A percentile compares a stretch with the other conserved stretches of the same genome.
phyloP scores from a whole-genome alignment of 805 yeast genomes.

The Candida odintsovae region DNA sequence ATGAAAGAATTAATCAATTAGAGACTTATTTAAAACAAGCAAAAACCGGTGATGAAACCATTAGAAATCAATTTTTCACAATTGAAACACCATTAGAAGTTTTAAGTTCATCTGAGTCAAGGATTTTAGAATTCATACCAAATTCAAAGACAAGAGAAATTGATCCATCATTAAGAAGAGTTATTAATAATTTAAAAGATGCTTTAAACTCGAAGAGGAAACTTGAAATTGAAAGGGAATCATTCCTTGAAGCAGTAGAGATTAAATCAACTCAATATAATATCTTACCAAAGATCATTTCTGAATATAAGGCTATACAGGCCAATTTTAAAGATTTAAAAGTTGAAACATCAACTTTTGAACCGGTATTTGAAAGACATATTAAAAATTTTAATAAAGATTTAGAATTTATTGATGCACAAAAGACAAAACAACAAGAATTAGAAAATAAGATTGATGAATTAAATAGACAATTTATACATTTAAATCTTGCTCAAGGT shows the following conservation, averaged over 20 bases:
- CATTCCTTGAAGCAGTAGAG: constrained; percentile 36
- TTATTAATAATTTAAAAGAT: constrained; percentile 29
- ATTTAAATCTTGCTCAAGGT: constrained; percentile 11
- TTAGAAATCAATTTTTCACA: constrained; percentile 40
- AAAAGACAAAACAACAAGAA: constrained; percentile 31
- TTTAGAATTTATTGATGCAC: constrained; percentile 38
- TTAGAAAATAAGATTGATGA: constrained; percentile 35
- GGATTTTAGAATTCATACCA: constrained; percentile 26
- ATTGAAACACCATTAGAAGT: constrained; percentile 41
- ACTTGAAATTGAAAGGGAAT: constrained; percentile 32
- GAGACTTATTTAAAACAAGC: constrained; percentile 52
- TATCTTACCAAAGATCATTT: constrained; percentile 48
- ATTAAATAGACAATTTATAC: constrained; percentile 26
- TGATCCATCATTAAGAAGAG: constrained; percentile 31
- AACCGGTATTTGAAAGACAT: constrained; percentile 36
- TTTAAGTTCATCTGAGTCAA: constrained; percentile 31
- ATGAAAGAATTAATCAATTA: constrained; percentile 38
- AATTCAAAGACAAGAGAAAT: constrained; percentile 24
- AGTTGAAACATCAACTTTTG: constrained; percentile 29
- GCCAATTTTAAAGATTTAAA: constrained; percentile 11
- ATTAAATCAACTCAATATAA: constrained; percentile 40
- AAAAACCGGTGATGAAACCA: constrained; percentile 50
- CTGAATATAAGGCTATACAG: constrained; percentile 34
- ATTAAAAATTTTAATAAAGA: constrained; percentile 45
- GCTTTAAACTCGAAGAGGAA: constrained; percentile 26